phyloP scores from a whole-genome alignment of 441 rosid genomes.

The Gossypium laxum region DNA sequence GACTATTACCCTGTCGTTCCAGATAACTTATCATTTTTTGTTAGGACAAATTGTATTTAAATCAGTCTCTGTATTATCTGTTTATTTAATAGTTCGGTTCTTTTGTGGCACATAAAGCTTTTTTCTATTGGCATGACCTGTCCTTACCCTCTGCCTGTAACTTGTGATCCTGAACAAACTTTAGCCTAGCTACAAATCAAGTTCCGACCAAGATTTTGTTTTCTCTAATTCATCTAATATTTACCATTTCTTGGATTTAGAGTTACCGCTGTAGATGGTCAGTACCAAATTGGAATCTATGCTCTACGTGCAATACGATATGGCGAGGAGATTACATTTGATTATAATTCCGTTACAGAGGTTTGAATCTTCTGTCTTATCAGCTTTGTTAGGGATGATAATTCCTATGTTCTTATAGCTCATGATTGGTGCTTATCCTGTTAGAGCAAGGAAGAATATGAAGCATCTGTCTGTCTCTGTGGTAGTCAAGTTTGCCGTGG shows the following conservation, averaged over 20 bases:
- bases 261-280: conserved; percentile 97
- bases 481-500: conserved; percentile 99
- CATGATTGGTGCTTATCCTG: conserved; percentile 21
- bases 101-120: background rate
- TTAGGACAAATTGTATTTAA: background rate
- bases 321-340: conserved; percentile 97
- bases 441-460: conserved; percentile 99
- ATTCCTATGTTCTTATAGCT: conserved; percentile 8
- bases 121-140: background rate
- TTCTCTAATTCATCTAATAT: background rate
- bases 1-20: background rate
- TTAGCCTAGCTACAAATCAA: background rate
- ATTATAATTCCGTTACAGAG: conserved; percentile 98
- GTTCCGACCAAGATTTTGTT: conserved; percentile 4
- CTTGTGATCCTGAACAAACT: background rate
- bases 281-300: conserved; percentile 95
- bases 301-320: conserved; percentile 62
- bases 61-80: background rate
- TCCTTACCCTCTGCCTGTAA: background rate
- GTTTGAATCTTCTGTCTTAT: conserved; percentile 33
- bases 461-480: conserved; percentile 97
- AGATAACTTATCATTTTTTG: background rate
- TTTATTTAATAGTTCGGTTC: background rate
- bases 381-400: conserved; percentile 16
- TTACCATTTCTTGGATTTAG: conserved; percentile 36